Conservation (phyloP, 192 early-diverging fungal genomes). For the Phycomyces blakesleeanus region DNA sequence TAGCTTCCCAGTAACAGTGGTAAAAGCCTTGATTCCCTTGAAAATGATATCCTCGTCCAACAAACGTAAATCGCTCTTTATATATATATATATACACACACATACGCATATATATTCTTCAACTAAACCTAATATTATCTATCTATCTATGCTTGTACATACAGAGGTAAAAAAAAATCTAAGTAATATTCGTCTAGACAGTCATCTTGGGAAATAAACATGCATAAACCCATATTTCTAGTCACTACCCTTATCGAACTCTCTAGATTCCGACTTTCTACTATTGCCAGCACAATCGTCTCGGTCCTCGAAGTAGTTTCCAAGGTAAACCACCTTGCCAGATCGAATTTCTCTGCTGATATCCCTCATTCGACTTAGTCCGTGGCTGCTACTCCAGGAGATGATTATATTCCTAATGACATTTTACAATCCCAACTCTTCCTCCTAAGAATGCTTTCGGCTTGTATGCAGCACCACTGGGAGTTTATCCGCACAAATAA, state of each 20-base stretch:
- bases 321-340: slow-evolving; percentile 40
- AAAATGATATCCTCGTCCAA: slow-evolving; percentile 73
- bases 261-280: slow-evolving; percentile 69
- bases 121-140: too few relatives aligned
- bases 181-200: too few relatives aligned
- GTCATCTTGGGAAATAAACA: neutral
- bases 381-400: slow-evolving; percentile 41
- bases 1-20: slow-evolving; percentile 77
- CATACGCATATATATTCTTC: too few relatives aligned
- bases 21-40: slow-evolving; percentile 56
- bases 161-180: too few relatives aligned
- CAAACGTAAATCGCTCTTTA: slow-evolving; percentile 47
- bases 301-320: slow-evolving; percentile 71
- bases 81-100: neutral
- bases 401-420: slow-evolving; percentile 56
- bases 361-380: too few relatives aligned
- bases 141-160: too few relatives aligned
- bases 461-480: slow-evolving; percentile 87
- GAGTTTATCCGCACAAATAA: slow-evolving; percentile 56
- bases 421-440: slow-evolving; percentile 86
- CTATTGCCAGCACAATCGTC: slow-evolving; percentile 64
- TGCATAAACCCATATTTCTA: slow-evolving; percentile 11
- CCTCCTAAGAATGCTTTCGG: slow-evolving; percentile 74
- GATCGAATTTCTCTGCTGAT: neutral
- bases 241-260: slow-evolving; percentile 73